phyloP scores from a whole-genome alignment of 2,329 filamentous ascomycete genomes.

The Sordariomycetes sp. region DNA sequence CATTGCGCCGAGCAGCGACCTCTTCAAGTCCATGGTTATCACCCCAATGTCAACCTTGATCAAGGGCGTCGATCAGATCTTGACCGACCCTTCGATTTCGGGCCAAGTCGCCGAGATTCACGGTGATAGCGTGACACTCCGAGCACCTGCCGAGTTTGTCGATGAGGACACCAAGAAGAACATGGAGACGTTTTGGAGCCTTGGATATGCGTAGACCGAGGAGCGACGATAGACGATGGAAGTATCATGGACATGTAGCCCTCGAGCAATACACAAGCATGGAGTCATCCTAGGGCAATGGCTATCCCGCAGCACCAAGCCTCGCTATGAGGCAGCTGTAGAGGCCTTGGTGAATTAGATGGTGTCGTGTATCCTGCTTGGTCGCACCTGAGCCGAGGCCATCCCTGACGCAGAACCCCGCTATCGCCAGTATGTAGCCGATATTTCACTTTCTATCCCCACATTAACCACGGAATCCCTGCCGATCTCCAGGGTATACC shows the following conservation, averaged over 20 bases:
- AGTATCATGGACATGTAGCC: not conserved
- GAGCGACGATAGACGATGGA: too few species aligned
- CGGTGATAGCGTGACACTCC: slow-evolving; percentile 31
- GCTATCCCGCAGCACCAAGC: not conserved
- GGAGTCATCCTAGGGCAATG: not conserved
- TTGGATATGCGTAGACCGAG: slow-evolving; percentile 24
- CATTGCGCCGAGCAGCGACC: slow-evolving; percentile 24
- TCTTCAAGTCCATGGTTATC: slow-evolving; percentile 33
- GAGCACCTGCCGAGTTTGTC: slow-evolving; percentile 27
- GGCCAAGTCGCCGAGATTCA: slow-evolving; percentile 37
- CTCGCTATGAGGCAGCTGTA: not conserved
- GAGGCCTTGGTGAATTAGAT: too few species aligned
- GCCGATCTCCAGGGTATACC: too few species aligned
- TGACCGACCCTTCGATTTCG: slow-evolving; percentile 22
- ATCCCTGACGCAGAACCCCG: too few species aligned
- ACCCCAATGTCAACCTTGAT: slow-evolving; percentile 35
- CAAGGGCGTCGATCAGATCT: slow-evolving; percentile 26
- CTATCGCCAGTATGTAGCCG: too few species aligned
- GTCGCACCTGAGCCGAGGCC: too few species aligned
- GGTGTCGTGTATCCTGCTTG: too few species aligned
- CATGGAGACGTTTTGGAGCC: slow-evolving; percentile 29
- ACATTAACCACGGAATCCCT: too few species aligned
- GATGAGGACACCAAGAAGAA: slow-evolving; percentile 33
- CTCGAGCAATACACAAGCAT: not conserved
- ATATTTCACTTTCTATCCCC: too few species aligned